Conservation (phyloP, 257 asterid species). For the Solanum bulbocastanum region DNA sequence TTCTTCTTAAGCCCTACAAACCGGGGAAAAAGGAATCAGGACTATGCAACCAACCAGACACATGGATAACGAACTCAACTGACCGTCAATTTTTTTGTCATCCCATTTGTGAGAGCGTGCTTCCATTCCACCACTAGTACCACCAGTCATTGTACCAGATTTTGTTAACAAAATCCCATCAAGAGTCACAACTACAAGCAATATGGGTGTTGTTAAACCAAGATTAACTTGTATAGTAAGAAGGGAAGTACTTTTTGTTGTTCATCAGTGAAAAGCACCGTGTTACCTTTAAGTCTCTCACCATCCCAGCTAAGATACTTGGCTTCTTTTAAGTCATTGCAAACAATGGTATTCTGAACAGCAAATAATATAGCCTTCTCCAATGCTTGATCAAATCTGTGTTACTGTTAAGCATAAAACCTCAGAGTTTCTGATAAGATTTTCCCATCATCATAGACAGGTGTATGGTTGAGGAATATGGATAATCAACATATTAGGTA, state of each 20-base stretch:
- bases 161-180: constrained; percentile 87
- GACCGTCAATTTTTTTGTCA: constrained; percentile 89
- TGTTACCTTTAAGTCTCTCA: constrained; percentile 74
- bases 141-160: constrained; percentile 99
- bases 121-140: constrained; percentile 98
- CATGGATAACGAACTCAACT: constrained; percentile 5
- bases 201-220: background rate
- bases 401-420: constrained; percentile 44
- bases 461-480: background rate
- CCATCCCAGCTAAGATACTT: constrained; percentile 95
- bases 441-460: background rate
- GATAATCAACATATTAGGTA: background rate
- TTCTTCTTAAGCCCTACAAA: constrained; percentile 74
- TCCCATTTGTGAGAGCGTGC: constrained; percentile 99
- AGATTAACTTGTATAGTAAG: background rate
- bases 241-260: background rate
- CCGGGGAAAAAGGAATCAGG: background rate
- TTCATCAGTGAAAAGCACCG: background rate
- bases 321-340: constrained; percentile 90
- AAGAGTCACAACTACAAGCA: constrained; percentile 70
- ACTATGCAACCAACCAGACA: constrained; percentile 8
- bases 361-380: constrained; percentile 92
- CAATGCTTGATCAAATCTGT: constrained; percentile 61
- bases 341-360: constrained; percentile 92
- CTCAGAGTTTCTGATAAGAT: background rate